Percentiles rank a stretch among this genome's conserved stretches.
These are phyloP conservation scores for Pyrenula aspistea DNA, from an alignment of 495 filamentous ascomycete genomes.

Conservation along the genomic window DNA sequence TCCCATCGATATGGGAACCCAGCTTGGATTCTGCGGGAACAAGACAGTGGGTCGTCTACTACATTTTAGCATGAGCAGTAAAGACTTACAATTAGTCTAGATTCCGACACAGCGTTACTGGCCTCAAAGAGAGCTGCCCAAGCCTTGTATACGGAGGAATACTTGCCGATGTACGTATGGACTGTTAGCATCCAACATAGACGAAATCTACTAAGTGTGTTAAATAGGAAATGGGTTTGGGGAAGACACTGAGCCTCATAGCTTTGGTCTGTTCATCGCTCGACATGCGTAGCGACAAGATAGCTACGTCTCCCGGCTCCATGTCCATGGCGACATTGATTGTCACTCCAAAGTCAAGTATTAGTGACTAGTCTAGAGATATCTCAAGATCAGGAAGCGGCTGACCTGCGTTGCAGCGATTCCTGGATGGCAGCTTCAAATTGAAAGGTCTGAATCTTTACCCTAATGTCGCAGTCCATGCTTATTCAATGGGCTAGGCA, in stretches of 20 bases:
- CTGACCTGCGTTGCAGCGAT: constrained; percentile 3
- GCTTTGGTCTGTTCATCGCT: constrained; percentile 12
- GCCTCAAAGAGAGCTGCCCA: constrained; percentile 3
- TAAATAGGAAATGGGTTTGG: constrained; percentile 21
- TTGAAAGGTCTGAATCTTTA: constrained; percentile 3
- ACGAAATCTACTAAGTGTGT: constrained; percentile 2
- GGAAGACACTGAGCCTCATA: constrained; percentile 15
- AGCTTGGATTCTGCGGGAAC: not conserved
- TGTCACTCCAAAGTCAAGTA: constrained; percentile 15
- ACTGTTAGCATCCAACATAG: not conserved
- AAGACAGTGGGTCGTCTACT: not conserved
- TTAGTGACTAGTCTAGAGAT: no score
- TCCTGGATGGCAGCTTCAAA: constrained; percentile 6
- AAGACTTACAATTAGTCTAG: not conserved
- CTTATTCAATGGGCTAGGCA: constrained; percentile 7
- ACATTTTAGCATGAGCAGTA: not conserved
- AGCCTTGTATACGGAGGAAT: constrained; percentile 8
- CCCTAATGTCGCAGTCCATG: not conserved
- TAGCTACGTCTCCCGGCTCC: not conserved
- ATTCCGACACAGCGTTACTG: constrained; percentile 10
- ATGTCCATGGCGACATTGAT: constrained; percentile 8
- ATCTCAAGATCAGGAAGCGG: no score
- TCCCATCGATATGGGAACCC: constrained; percentile 8
- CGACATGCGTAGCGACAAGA: constrained; percentile 4
- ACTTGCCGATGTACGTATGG: constrained; percentile 15